These are phyloP conservation scores for Entomortierella lignicola DNA, from an alignment of 192 early-diverging fungal genomes.

Conservation along the genomic window DNA sequence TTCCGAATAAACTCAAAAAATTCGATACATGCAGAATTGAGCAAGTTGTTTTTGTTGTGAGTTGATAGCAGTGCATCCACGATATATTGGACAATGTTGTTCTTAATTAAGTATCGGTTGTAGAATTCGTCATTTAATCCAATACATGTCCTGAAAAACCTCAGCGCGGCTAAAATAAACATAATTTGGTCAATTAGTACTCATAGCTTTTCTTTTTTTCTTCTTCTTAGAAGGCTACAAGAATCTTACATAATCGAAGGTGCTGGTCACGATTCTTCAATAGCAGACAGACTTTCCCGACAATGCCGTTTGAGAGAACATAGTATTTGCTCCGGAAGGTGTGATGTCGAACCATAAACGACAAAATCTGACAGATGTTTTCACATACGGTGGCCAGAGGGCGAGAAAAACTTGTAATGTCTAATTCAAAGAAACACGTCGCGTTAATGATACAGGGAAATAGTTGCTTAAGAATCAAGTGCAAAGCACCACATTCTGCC, in stretches of 20 bases:
- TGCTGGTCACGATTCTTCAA: slow-evolving; percentile 74
- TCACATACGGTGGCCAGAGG: slow-evolving; percentile 59
- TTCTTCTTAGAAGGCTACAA: background rate
- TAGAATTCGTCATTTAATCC: slow-evolving; percentile 88
- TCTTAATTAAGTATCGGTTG: slow-evolving; percentile 78
- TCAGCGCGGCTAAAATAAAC: slow-evolving; percentile 74
- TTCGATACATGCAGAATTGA: slow-evolving; percentile 92
- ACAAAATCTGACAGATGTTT: slow-evolving; percentile 82
- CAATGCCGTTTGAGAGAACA: slow-evolving; percentile 71
- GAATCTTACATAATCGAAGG: slow-evolving; percentile 73
- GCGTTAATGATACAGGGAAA: slow-evolving; percentile 3
- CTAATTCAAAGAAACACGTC: slow-evolving; percentile 12
- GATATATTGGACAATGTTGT: slow-evolving; percentile 77
- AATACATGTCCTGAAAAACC: slow-evolving; percentile 83
- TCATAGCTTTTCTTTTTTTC: too few species aligned
- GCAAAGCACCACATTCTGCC: too few species aligned
- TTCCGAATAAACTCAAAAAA: slow-evolving; percentile 85
- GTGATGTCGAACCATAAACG: slow-evolving; percentile 79
- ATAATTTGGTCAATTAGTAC: too few species aligned
- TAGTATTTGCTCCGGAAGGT: slow-evolving; percentile 82
- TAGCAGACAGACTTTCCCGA: slow-evolving; percentile 71
- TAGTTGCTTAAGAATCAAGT: too few species aligned
- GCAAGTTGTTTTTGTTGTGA: slow-evolving; percentile 79
- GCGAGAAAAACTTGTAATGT: slow-evolving; percentile 21
- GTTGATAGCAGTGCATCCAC: slow-evolving; percentile 71